phyloP scores from a whole-genome alignment of 495 filamentous ascomycete genomes.

The Penicillium egyptiacum region DNA sequence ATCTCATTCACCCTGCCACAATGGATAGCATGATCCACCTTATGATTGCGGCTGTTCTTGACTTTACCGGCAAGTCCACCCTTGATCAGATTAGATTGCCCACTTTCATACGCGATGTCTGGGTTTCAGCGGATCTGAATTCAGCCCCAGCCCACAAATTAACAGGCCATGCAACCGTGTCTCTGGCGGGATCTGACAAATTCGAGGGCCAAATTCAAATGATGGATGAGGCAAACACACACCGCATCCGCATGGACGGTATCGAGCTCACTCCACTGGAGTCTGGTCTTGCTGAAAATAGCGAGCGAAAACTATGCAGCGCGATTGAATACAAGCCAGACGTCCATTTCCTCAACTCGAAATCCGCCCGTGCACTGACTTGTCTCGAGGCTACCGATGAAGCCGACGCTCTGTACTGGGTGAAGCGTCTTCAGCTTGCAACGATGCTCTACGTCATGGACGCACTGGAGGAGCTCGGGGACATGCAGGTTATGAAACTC shows the following conservation, averaged over 20 bases:
- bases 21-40: constrained; percentile 43
- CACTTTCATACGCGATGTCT: constrained; percentile 30
- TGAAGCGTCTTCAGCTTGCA: constrained; percentile 28
- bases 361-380: constrained; percentile 16
- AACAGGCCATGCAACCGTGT: constrained; percentile 22
- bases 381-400: neutral
- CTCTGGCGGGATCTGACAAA: constrained; percentile 16
- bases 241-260: constrained; percentile 25
- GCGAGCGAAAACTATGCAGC: constrained; percentile 23
- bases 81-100: constrained; percentile 26
- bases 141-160: constrained; percentile 17
- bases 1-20: constrained; percentile 39
- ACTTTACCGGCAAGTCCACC: constrained; percentile 22
- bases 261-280: constrained; percentile 34
- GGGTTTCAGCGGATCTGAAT: constrained; percentile 30
- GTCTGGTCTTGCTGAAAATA: constrained; percentile 7
- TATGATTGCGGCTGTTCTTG: constrained; percentile 27
- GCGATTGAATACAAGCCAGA: constrained; percentile 28
- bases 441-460: constrained; percentile 28
- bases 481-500: constrained; percentile 15
- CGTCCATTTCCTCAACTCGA: constrained; percentile 22
- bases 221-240: constrained; percentile 13
- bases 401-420: constrained; percentile 13
- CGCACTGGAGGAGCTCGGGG: constrained; percentile 19
- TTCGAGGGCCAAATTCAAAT: constrained; percentile 29